phyloP scores from a whole-genome alignment of 768 basidiomycete species.

The Hemileccinum rubropunctum region DNA sequence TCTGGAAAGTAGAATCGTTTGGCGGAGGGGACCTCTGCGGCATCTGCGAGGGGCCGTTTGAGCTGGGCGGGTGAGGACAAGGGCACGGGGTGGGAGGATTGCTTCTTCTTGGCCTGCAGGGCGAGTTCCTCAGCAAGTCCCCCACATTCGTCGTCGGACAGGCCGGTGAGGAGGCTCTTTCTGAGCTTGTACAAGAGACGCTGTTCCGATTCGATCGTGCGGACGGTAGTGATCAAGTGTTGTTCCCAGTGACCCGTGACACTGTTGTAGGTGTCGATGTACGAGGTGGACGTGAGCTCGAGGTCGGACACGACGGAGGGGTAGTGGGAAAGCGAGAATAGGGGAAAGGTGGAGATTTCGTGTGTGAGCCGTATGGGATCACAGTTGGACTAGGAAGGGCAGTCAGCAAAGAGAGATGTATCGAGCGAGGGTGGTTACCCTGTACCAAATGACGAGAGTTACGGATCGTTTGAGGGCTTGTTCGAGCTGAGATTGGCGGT shows the following conservation, averaged over 20 bases:
- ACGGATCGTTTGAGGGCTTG: conserved; percentile 50
- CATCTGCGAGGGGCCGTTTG: conserved; percentile 27
- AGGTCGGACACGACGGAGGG: conserved; percentile 53
- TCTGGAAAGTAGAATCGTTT: conserved; percentile 31
- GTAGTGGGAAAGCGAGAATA: conserved; percentile 57
- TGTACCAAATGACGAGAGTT: conserved; percentile 70
- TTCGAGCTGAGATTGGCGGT: conserved; percentile 32
- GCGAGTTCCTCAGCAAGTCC: conserved; percentile 56
- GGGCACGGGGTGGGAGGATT: neutral
- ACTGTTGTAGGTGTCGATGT: conserved; percentile 59
- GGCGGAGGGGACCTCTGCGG: conserved; percentile 23
- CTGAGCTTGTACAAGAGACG: conserved; percentile 61
- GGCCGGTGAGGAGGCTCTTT: conserved; percentile 54
- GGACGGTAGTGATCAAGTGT: conserved; percentile 56
- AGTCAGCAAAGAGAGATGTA: conserved; percentile 4
- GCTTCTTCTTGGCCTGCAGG: conserved; percentile 37
- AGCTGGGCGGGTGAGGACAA: conserved; percentile 13
- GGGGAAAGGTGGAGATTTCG: conserved; percentile 60
- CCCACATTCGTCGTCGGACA: conserved; percentile 55
- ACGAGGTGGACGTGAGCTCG: conserved; percentile 48
- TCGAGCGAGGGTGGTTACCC: conserved; percentile 36
- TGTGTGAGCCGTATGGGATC: conserved; percentile 59
- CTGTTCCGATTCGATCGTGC: conserved; percentile 57
- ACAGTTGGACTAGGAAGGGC: conserved; percentile 38
- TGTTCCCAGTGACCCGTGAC: conserved; percentile 64